Evolutionary conservation across 371 early-diverging fungal genomes (phyloP), one percentile per base, ranked within the genome.

Genomic region (Encephalitozoon cuniculi): DNA sequence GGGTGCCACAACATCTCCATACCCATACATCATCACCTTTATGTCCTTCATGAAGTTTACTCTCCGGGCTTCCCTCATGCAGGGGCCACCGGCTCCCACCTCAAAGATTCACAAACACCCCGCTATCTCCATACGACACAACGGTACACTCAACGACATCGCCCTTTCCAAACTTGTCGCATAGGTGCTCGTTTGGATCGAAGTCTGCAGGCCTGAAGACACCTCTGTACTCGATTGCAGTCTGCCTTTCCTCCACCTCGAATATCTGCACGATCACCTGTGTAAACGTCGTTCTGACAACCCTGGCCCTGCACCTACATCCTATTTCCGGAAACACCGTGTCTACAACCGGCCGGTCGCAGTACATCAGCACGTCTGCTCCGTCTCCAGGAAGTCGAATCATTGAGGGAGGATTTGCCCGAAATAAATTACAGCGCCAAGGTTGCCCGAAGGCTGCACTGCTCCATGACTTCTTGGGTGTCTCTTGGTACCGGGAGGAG

Each of bases 1-100:
- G n/a, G 97, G 94, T 74, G 91, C 88, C n/a, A 86, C 86, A 12
- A 89, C 90, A 85, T 97, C 97, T 23, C 97, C 97, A 85, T 91
- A 94, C 23, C 94, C 96, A 85, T 93, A 96, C 92, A 97, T 92
- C 81, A 97, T 86, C 64, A 88, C 83, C 72, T 90, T 87, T 55
- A 94, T 90, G 89, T 86, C 86, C 68, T 83, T 79, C 44, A 80
- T 64, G 77, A 85, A 84, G 26, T 51, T 68, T 30, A 71, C 69
- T 69, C 79, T 85, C 68, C 72, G 73, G 40, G 43, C 71, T 21
- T 85, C 85, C 44, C 73, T 78, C 81, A 80, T 79, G 21, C 34
- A 46, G 37, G 37, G 32, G 12, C 21, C 21, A 0, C 32, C 28
- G 32, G 21, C 6, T 34, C 34, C 18, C 15, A 28, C 15, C 2